Evolutionary conservation across 441 rosid species (phyloP).

Genomic region (Rhodomyrtus psidioides): DNA sequence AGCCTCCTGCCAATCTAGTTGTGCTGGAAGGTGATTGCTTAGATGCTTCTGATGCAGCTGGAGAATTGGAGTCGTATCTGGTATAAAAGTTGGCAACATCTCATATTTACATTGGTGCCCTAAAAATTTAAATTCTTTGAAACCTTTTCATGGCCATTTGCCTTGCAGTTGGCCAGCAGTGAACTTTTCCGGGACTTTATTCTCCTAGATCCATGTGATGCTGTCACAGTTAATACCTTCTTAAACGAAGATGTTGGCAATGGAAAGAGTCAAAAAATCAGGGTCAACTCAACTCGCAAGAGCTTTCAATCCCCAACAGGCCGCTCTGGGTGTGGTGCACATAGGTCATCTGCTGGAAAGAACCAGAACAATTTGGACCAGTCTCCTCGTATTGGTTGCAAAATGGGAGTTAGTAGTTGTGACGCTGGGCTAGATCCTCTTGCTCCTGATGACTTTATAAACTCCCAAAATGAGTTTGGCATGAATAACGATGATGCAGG

Average conservation of each 20-base stretch:
- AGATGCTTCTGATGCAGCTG: constrained; percentile 57
- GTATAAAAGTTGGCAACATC: constrained; percentile 26
- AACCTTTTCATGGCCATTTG: neutral
- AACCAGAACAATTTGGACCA: constrained; percentile 27
- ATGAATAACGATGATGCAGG: constrained; percentile 46
- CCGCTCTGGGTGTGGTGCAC: constrained; percentile 51
- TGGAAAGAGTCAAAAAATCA: constrained; percentile 28
- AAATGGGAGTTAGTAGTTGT: constrained; percentile 24
- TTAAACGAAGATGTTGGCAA: constrained; percentile 33
- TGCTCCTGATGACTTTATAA: constrained; percentile 23
- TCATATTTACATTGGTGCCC: neutral
- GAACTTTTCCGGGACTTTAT: constrained; percentile 76
- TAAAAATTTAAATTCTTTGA: neutral
- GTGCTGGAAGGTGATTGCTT: constrained; percentile 90
- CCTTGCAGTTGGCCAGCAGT: constrained; percentile 65
- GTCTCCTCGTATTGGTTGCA: constrained; percentile 28
- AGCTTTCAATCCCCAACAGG: constrained; percentile 47
- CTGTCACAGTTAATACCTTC: constrained; percentile 45
- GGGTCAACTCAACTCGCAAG: constrained; percentile 40
- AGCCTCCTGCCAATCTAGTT: constrained; percentile 86
- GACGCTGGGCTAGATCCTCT: constrained; percentile 25
- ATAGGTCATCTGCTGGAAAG: constrained; percentile 47
- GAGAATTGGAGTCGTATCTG: constrained; percentile 84
- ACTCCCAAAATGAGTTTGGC: constrained; percentile 32
- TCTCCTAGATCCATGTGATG: constrained; percentile 75